Conservation (phyloP, 2,329 filamentous ascomycete genomes). For the Scopulariopsis brevicaulis region DNA sequence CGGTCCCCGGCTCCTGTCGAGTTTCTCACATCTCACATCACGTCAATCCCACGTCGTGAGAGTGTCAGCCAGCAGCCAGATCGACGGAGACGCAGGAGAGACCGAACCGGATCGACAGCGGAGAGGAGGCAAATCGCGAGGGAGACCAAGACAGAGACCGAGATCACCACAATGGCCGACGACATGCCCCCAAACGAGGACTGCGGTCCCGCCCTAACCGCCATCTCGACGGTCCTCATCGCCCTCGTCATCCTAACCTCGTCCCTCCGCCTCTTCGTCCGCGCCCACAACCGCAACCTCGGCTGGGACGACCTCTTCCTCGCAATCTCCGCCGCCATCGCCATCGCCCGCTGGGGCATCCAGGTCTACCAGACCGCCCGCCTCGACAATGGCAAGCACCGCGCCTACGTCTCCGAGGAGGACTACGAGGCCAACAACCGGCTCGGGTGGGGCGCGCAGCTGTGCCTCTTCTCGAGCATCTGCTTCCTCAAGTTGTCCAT, state of each 20-base stretch:
- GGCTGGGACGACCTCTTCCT: conserved; percentile 27
- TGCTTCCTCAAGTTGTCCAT: conserved; percentile 29
- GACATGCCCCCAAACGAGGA: conserved; percentile 22
- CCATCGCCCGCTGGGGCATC: conserved; percentile 17
- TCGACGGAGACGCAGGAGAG: neutral
- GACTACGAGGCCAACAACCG: conserved; percentile 23
- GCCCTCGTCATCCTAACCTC: conserved; percentile 19
- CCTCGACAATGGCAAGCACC: conserved; percentile 25
- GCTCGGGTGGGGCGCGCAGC: conserved; percentile 25
- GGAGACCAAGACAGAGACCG: neutral
- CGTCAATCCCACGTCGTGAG: no score
- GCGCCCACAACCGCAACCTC: conserved; percentile 14
- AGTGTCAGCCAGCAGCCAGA: neutral
- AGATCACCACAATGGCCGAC: neutral
- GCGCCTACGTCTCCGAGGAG: conserved; percentile 17
- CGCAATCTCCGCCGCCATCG: conserved; percentile 15
- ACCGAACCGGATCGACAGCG: no score
- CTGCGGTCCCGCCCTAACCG: conserved; percentile 18
- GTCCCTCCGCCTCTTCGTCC: conserved; percentile 17
- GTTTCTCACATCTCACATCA: no score
- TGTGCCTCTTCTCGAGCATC: conserved; percentile 25
- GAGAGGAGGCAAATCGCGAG: neutral
- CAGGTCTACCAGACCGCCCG: conserved; percentile 18
- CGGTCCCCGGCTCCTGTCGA: no score
- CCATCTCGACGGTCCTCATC: conserved; percentile 19